Evolutionary conservation across 1,284 basidiomycete species (phyloP).

Genomic region (Ceratobasidium sp.): DNA sequence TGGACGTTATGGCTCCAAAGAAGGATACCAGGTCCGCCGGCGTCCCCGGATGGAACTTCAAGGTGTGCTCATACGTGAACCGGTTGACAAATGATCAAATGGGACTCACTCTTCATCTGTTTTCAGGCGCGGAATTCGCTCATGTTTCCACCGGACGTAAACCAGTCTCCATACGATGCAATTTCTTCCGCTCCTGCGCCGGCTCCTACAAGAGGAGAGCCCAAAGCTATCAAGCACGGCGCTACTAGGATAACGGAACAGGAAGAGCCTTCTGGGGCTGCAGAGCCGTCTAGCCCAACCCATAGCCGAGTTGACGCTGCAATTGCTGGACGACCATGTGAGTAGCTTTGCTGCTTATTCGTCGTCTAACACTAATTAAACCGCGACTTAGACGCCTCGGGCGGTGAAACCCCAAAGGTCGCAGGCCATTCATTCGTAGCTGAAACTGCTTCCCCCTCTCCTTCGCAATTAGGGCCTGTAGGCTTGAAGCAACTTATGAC

Average conservation of each 20-base stretch:
- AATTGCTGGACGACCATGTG: slow-evolving; percentile 73
- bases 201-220: slow-evolving; percentile 58
- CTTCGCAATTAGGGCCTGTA: slow-evolving; percentile 47
- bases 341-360: slow-evolving; percentile 46
- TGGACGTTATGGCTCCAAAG: slow-evolving; percentile 78
- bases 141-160: slow-evolving; percentile 92
- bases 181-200: slow-evolving; percentile 51
- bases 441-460: slow-evolving; percentile 55
- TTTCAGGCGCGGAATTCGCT: slow-evolving; percentile 84
- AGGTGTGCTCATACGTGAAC: slow-evolving; percentile 61
- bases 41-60: slow-evolving; percentile 89
- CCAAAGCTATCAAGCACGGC: slow-evolving; percentile 75
- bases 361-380: background rate
- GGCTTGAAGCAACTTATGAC: slow-evolving; percentile 47
- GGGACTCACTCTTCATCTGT: slow-evolving; percentile 17
- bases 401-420: slow-evolving; percentile 46
- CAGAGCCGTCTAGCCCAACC: slow-evolving; percentile 82
- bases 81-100: slow-evolving; percentile 39
- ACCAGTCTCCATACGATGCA: slow-evolving; percentile 79
- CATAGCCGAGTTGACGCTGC: slow-evolving; percentile 88
- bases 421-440: slow-evolving; percentile 45
- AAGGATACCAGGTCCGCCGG: slow-evolving; percentile 75
- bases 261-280: slow-evolving; percentile 56
- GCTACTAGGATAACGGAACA: slow-evolving; percentile 84
- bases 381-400: slow-evolving; percentile 37